Evolutionary conservation across 257 asterid genomes (phyloP).

Genomic region (Lithospermum erythrorhizon): DNA sequence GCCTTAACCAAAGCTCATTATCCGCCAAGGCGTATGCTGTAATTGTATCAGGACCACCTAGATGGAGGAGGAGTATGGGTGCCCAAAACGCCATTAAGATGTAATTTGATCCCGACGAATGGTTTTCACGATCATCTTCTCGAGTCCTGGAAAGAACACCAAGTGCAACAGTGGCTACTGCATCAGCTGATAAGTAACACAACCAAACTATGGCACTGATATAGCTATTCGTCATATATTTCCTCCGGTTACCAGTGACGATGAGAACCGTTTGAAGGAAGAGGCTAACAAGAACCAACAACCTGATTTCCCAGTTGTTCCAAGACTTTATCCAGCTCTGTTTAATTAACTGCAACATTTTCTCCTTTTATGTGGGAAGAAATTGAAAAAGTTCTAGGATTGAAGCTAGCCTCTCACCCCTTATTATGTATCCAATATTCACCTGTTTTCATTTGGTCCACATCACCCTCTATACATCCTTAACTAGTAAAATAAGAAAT

Average conservation of each 20-base stretch:
- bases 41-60: conserved; percentile 52
- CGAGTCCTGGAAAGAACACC: conserved; percentile 33
- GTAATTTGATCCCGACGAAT: not conserved
- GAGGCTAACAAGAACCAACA: no score
- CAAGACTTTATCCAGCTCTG: no score
- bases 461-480: no score
- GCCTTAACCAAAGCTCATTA: conserved; percentile 50
- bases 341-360: no score
- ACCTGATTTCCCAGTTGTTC: no score
- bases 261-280: conserved; percentile 22
- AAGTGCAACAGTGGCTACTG: conserved; percentile 29
- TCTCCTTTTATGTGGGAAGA: no score
- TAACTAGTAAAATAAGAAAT: no score
- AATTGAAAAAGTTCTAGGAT: no score
- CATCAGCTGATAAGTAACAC: conserved; percentile 37
- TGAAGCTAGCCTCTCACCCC: no score
- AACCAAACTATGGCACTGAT: conserved; percentile 34
- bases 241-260: conserved; percentile 30
- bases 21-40: conserved; percentile 48
- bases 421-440: no score
- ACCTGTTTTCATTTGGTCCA: no score
- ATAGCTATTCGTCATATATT: conserved; percentile 23
- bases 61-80: conserved; percentile 36
- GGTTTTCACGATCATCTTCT: conserved; percentile 11
- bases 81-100: conserved; percentile 38